Conservation (phyloP, 441 rosid species). For the Kokia cookei region DNA sequence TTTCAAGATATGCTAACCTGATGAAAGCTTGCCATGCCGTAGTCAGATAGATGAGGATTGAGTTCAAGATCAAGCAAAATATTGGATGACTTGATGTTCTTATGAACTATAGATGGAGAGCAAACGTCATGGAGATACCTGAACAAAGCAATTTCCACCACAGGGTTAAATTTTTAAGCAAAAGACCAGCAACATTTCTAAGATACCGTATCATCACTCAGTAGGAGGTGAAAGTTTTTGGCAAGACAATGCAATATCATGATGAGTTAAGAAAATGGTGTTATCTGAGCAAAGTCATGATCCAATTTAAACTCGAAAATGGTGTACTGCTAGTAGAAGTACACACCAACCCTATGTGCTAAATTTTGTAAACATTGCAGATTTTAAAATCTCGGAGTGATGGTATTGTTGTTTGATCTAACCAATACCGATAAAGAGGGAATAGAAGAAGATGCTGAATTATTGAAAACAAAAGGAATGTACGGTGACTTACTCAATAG, state of each 20-base stretch:
- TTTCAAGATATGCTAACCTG: constrained; percentile 31
- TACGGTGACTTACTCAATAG: constrained; percentile 63
- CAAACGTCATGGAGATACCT: constrained; percentile 94
- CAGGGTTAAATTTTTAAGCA: neutral
- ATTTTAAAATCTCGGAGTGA: neutral
- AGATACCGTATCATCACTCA: neutral
- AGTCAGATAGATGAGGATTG: constrained; percentile 79
- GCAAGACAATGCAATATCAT: neutral
- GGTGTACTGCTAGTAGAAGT: neutral
- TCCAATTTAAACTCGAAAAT: neutral
- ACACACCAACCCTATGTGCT: neutral
- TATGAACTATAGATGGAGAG: constrained; percentile 86
- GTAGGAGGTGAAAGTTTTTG: neutral
- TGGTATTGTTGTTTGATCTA: neutral
- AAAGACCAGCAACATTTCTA: neutral
- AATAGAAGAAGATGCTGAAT: neutral
- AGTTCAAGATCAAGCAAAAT: constrained; percentile 85
- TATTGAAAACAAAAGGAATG: neutral
- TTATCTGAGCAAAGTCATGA: neutral
- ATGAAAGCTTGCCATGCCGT: constrained; percentile 71
- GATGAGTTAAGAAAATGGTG: neutral
- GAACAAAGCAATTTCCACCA: constrained; percentile 7
- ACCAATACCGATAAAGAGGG: neutral
- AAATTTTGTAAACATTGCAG: neutral
- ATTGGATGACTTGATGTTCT: constrained; percentile 90